These are phyloP conservation scores for Neurospora tetraspora DNA, from an alignment of 495 filamentous ascomycete genomes.

Conservation along the genomic window DNA sequence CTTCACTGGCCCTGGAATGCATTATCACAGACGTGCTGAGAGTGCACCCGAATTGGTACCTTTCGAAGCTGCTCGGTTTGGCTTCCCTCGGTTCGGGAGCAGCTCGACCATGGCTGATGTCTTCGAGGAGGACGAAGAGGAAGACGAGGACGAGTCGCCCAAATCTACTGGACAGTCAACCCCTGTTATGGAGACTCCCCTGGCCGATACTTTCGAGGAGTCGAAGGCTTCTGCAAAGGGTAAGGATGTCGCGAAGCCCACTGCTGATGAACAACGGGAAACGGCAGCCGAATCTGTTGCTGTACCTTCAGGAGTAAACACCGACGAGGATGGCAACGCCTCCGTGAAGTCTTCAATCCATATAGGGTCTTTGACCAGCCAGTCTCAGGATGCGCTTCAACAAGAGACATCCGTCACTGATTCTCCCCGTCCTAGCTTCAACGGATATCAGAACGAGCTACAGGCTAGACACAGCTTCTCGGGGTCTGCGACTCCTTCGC, in stretches of 20 bases:
- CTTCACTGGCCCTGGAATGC: slow-evolving; percentile 72
- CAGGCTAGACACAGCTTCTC: slow-evolving; percentile 15
- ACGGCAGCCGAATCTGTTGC: neutral
- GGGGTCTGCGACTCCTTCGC: slow-evolving; percentile 47
- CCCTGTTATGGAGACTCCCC: slow-evolving; percentile 12
- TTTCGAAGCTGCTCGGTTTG: slow-evolving; percentile 59
- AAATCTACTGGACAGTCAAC: slow-evolving; percentile 20
- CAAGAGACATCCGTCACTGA: slow-evolving; percentile 3
- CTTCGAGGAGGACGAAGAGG: slow-evolving; percentile 93
- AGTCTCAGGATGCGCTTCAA: neutral
- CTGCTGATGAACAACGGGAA: neutral
- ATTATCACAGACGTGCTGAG: slow-evolving; percentile 83
- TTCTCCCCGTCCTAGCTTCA: slow-evolving; percentile 10
- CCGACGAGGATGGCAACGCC: neutral
- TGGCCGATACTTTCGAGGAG: slow-evolving; percentile 10
- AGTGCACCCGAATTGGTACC: slow-evolving; percentile 84
- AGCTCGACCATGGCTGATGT: slow-evolving; percentile 76
- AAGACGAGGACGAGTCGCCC: slow-evolving; percentile 30
- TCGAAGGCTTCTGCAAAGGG: slow-evolving; percentile 12
- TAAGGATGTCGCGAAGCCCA: neutral
- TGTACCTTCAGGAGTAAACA: neutral
- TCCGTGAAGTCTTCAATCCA: neutral
- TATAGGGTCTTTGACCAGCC: neutral
- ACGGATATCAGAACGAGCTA: neutral
- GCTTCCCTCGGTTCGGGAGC: slow-evolving; percentile 47